Conservation (phyloP, 78 protist genomes). For the Dictyostelium discoideum region DNA sequence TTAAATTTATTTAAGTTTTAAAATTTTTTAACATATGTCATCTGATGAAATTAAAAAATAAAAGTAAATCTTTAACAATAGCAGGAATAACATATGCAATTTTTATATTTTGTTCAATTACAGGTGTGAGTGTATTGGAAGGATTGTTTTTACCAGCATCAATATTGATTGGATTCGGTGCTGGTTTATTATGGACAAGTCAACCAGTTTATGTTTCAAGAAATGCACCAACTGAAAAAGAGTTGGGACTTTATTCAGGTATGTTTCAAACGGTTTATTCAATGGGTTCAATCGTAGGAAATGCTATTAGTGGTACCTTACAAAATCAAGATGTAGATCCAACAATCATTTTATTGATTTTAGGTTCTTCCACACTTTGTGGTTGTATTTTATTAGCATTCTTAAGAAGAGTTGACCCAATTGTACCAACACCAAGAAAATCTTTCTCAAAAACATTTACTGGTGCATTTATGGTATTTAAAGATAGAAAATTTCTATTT, state of each 20-base stretch:
- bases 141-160: slow-evolving; percentile 33
- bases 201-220: slow-evolving; percentile 35
- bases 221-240: neutral
- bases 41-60: no score
- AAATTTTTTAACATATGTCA: no score
- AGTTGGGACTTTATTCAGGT: slow-evolving; percentile 7
- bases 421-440: neutral
- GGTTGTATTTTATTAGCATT: slow-evolving; percentile 9
- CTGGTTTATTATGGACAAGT: slow-evolving; percentile 50
- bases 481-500: slow-evolving; percentile 6
- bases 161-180: slow-evolving; percentile 14
- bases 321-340: neutral
- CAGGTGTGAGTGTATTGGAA: neutral
- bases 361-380: neutral
- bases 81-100: slow-evolving; percentile 35
- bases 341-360: neutral
- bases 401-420: neutral
- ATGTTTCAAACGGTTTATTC: slow-evolving; percentile 10
- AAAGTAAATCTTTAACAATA: slow-evolving; percentile 25
- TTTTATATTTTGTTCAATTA: slow-evolving; percentile 30
- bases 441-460: neutral
- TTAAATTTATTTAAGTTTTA: no score
- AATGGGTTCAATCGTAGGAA: slow-evolving; percentile 39
- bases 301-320: slow-evolving; percentile 32
- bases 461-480: neutral